Evolutionary conservation across 2,329 filamentous ascomycete genomes (phyloP).

Genomic region (Stromatinia cepivora): DNA sequence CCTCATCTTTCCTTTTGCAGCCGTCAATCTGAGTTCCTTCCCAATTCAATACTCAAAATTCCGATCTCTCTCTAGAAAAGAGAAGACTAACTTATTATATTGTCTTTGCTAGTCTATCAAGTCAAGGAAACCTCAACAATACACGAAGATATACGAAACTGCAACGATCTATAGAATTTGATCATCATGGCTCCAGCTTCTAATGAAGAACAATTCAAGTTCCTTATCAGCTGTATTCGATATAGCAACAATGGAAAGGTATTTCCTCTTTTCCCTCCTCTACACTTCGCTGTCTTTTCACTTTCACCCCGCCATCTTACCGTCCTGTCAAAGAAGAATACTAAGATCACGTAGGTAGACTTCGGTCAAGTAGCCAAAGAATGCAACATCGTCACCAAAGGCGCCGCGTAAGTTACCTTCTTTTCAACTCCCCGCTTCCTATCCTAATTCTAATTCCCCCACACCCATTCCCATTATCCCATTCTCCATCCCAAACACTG

Average conservation of each 20-base stretch:
- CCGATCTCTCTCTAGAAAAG: not conserved
- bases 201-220: slow-evolving; percentile 61
- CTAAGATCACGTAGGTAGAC: slow-evolving; percentile 53
- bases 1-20: not conserved
- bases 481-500: not conserved
- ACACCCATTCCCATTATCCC: not conserved
- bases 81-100: not conserved
- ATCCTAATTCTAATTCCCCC: not conserved
- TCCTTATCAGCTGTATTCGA: slow-evolving; percentile 66
- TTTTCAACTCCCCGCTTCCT: not conserved
- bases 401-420: slow-evolving; percentile 62
- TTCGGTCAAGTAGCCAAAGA: slow-evolving; percentile 65
- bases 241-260: slow-evolving; percentile 62
- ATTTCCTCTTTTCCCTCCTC: slow-evolving; percentile 30
- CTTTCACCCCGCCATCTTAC: too few relatives aligned
- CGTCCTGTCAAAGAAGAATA: not conserved
- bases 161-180: not conserved
- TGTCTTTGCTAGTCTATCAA: not conserved
- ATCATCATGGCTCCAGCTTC: slow-evolving; percentile 51
- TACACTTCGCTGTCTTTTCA: not conserved
- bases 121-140: not conserved
- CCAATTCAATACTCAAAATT: not conserved
- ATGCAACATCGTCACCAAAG: slow-evolving; percentile 62
- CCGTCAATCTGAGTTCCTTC: not conserved
- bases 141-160: not conserved